A percentile compares a stretch with the other conserved stretches of the same genome.
Evolutionary conservation across 345 rosid genomes (phyloP).

Genomic region (Microcos paniculata): DNA sequence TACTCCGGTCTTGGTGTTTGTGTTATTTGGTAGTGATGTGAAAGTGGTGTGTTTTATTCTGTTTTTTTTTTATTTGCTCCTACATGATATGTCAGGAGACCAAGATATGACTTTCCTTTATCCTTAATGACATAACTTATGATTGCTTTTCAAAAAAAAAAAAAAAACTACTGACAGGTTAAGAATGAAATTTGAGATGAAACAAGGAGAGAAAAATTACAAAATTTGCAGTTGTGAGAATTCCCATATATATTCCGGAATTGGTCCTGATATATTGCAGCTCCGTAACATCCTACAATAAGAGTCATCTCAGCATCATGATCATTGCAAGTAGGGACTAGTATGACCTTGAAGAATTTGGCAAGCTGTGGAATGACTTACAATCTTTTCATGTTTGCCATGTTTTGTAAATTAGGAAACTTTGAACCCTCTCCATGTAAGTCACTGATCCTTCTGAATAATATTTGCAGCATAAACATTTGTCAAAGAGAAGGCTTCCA

Average conservation of each 20-base stretch:
- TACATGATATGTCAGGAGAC: too few relatives aligned
- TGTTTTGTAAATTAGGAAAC: constrained; percentile 36
- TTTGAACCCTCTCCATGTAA: constrained; percentile 34
- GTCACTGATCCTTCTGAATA: constrained; percentile 54
- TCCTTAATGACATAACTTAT: too few relatives aligned
- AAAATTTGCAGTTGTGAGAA: constrained; percentile 15
- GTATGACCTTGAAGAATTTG: neutral
- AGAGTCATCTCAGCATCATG: neutral
- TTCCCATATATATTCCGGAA: constrained; percentile 25
- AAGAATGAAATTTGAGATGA: neutral
- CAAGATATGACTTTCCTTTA: too few relatives aligned
- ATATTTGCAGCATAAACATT: neutral
- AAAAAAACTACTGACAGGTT: too few relatives aligned
- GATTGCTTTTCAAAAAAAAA: too few relatives aligned
- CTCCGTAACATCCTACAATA: constrained; percentile 42
- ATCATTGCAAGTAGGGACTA: too few relatives aligned
- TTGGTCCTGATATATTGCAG: constrained; percentile 42
- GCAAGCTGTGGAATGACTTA: constrained; percentile 20
- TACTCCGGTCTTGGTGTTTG: too few relatives aligned
- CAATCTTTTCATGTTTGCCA: constrained; percentile 35
- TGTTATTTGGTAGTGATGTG: too few relatives aligned
- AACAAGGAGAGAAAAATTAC: constrained; percentile 18
- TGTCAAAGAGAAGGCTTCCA: neutral
- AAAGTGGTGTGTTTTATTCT: too few relatives aligned
- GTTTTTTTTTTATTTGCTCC: too few relatives aligned